Evolutionary conservation across 1,284 basidiomycete species (phyloP).

Genomic region (Trametes hirsuta): DNA sequence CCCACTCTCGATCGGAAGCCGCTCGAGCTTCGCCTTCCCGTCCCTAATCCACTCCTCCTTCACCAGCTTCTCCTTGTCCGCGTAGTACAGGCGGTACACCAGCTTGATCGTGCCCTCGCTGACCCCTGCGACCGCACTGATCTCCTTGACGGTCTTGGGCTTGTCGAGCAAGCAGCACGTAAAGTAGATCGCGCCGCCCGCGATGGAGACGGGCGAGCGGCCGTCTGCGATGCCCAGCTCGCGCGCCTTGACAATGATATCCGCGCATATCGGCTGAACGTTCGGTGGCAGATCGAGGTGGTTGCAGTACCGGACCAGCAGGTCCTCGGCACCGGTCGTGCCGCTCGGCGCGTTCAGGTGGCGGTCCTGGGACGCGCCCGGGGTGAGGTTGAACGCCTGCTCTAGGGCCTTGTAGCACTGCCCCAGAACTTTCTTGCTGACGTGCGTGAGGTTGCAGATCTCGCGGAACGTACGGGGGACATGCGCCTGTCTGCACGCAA

Average conservation of each 20-base stretch:
- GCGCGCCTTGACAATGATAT: conserved; percentile 83
- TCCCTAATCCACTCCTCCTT: conserved; percentile 83
- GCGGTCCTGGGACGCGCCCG: conserved; percentile 56
- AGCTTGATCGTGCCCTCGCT: conserved; percentile 96
- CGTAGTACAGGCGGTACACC: conserved; percentile 76
- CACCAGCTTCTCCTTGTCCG: conserved; percentile 72
- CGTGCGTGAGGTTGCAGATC: conserved; percentile 91
- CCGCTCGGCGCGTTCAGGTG: conserved; percentile 42
- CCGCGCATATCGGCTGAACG: conserved; percentile 82
- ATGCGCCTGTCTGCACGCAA: conserved; percentile 93
- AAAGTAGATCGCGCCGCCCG: conserved; percentile 95
- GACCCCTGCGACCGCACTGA: conserved; percentile 94
- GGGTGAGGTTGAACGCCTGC: conserved; percentile 87
- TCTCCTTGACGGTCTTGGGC: conserved; percentile 79
- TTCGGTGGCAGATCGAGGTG: conserved; percentile 87
- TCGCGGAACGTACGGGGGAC: conserved; percentile 96
- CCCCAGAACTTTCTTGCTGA: conserved; percentile 94
- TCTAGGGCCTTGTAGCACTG: conserved; percentile 95
- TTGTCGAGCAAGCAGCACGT: conserved; percentile 83
- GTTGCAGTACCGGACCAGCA: conserved; percentile 94
- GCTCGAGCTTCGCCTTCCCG: conserved; percentile 67
- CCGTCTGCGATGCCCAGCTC: conserved; percentile 90
- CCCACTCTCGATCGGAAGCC: conserved; percentile 42
- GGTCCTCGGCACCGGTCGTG: conserved; percentile 76
- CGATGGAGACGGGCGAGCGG: conserved; percentile 93